Conservation (phyloP, 1,284 basidiomycete genomes). For the Pseudozyma sp. region DNA sequence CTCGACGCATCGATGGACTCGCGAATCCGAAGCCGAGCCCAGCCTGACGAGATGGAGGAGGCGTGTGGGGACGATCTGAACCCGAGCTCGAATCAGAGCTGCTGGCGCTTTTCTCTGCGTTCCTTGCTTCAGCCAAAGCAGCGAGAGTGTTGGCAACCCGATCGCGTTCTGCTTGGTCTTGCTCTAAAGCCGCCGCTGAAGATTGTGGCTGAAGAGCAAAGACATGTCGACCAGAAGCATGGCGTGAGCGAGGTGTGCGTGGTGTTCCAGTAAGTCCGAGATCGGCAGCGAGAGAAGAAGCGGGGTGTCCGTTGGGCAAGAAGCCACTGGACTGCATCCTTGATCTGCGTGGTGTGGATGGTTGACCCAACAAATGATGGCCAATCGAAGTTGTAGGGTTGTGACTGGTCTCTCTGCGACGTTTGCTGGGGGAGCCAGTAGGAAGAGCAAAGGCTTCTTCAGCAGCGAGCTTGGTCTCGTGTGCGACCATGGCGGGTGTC, state of each 20-base stretch:
- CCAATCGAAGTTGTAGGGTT: conserved; percentile 11
- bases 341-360: conserved; percentile 17
- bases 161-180: conserved; percentile 48
- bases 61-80: conserved; percentile 24
- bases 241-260: conserved; percentile 46
- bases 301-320: conserved; percentile 56
- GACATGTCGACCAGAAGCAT: conserved; percentile 31
- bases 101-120: conserved; percentile 8
- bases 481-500: conserved; percentile 40
- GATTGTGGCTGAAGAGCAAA: conserved; percentile 14
- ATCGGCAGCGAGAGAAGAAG: conserved; percentile 57
- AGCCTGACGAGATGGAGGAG: conserved; percentile 6
- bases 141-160: conserved; percentile 45
- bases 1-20: conserved; percentile 22
- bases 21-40: conserved; percentile 22
- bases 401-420: conserved; percentile 32
- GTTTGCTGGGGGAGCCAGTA: conserved; percentile 32
- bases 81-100: conserved; percentile 32
- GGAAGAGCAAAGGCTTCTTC: conserved; percentile 28
- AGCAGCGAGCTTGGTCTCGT: conserved; percentile 30
- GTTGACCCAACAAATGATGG: conserved; percentile 12
- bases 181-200: conserved; percentile 8
- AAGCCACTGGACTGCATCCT: conserved; percentile 42
- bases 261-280: conserved; percentile 41
- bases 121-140: conserved; percentile 29